phyloP scores from a whole-genome alignment of 1,284 basidiomycete species.

The Cerrena zonata region DNA sequence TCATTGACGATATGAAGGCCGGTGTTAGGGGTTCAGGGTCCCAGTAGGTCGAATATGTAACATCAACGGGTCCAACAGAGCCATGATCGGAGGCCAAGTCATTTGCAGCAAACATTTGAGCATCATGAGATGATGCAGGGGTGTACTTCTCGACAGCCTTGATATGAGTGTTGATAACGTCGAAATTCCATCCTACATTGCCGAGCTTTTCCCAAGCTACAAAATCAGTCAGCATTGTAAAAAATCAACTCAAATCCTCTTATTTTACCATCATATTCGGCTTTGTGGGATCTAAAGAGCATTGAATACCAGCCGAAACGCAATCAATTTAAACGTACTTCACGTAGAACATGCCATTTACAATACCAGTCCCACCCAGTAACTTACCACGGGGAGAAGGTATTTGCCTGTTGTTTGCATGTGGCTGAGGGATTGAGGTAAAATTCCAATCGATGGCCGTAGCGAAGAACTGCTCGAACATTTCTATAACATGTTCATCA shows the following conservation, averaged over 20 bases:
- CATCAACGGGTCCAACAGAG: neutral
- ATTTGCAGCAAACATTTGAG: conserved; percentile 9
- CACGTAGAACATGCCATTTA: neutral
- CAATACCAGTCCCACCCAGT: conserved; percentile 1
- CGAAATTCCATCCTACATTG: conserved; percentile 24
- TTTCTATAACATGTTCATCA: no score
- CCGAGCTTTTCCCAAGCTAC: conserved; percentile 20
- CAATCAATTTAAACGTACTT: neutral
- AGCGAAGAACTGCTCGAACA: neutral
- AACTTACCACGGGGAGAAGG: conserved; percentile 11
- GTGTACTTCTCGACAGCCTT: conserved; percentile 8
- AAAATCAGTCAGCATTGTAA: neutral
- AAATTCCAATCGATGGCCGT: conserved; percentile 16
- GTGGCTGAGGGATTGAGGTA: conserved; percentile 15
- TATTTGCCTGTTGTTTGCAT: conserved; percentile 11
- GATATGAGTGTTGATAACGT: neutral
- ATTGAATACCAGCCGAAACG: conserved; percentile 11
- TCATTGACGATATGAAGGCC: neutral
- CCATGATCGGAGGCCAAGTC: neutral
- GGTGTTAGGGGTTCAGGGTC: neutral
- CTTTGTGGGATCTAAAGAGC: conserved; percentile 2
- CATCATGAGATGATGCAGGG: conserved; percentile 13
- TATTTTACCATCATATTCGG: conserved; percentile 6
- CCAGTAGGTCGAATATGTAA: neutral
- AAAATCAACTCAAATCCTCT: neutral